A percentile compares a stretch with the other conserved stretches of the same genome.
Evolutionary conservation across 2,329 filamentous ascomycete genomes (phyloP).

Genomic region (Elsinoe fawcettii): DNA sequence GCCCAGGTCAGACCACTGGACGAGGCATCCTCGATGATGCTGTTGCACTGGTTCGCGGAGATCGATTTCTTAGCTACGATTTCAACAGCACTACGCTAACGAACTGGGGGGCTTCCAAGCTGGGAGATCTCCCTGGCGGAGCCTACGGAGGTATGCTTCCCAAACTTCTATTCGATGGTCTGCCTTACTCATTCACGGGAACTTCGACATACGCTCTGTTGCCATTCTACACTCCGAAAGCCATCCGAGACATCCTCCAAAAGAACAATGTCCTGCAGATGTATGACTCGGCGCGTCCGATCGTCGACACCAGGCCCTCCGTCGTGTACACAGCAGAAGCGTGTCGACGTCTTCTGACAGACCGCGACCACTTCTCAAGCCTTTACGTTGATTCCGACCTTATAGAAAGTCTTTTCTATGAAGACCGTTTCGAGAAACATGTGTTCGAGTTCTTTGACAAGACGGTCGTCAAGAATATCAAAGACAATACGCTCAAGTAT

Average conservation of each 20-base stretch:
- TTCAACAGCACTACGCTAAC: constrained; percentile 43
- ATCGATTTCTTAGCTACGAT: constrained; percentile 42
- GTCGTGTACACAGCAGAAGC: too few relatives aligned
- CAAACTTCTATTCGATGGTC: constrained; percentile 38
- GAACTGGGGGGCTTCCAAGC: constrained; percentile 44
- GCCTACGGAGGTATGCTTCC: constrained; percentile 43
- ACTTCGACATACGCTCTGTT: constrained; percentile 43
- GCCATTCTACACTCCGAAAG: constrained; percentile 46
- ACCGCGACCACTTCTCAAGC: too few relatives aligned
- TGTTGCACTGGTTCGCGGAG: constrained; percentile 40
- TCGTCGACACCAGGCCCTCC: too few relatives aligned
- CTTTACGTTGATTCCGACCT: too few relatives aligned
- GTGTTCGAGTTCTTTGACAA: too few relatives aligned
- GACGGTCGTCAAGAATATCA: too few relatives aligned
- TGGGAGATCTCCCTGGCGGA: constrained; percentile 32
- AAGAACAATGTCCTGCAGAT: constrained; percentile 39
- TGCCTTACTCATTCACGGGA: constrained; percentile 42
- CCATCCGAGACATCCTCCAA: constrained; percentile 40
- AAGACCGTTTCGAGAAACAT: too few relatives aligned
- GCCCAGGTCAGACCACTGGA: constrained; percentile 39
- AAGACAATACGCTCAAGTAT: constrained; percentile 27
- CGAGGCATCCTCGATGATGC: constrained; percentile 43
- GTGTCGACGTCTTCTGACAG: too few relatives aligned
- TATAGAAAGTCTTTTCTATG: too few relatives aligned
- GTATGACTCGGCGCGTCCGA: constrained; percentile 25